phyloP scores from a whole-genome alignment of 2,329 filamentous ascomycete species.

The Aspergillus cejpii region DNA sequence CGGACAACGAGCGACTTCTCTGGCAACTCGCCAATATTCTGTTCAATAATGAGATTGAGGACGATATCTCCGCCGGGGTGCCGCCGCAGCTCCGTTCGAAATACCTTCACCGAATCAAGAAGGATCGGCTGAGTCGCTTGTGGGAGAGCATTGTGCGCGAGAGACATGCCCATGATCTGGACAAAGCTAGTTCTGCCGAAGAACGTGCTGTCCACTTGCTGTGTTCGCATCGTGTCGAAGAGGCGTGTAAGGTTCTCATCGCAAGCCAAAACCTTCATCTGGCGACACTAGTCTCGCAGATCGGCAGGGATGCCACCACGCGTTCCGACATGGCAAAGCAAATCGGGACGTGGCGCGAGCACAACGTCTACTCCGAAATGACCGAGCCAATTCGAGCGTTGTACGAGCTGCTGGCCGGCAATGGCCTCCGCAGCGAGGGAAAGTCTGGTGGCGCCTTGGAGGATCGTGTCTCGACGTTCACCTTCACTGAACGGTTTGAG shows the following conservation, averaged over 20 bases:
- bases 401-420: constrained; percentile 83
- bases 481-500: constrained; percentile 73
- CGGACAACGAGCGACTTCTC: constrained; percentile 45
- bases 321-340: constrained; percentile 72
- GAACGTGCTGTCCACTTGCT: constrained; percentile 79
- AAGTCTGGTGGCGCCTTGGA: constrained; percentile 64
- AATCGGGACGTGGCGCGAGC: constrained; percentile 73
- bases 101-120: constrained; percentile 43
- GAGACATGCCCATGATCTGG: constrained; percentile 61
- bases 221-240: constrained; percentile 68
- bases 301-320: constrained; percentile 64
- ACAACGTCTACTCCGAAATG: constrained; percentile 82
- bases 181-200: constrained; percentile 59
- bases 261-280: constrained; percentile 72
- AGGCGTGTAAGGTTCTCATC: constrained; percentile 74
- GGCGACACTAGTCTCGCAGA: constrained; percentile 75
- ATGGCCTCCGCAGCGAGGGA: constrained; percentile 76
- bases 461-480: constrained; percentile 71
- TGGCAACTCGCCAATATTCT: constrained; percentile 85
- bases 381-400: constrained; percentile 74
- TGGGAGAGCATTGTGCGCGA: constrained; percentile 47
- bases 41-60: constrained; percentile 61
- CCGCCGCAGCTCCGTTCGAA: constrained; percentile 35
- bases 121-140: constrained; percentile 42
- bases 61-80: constrained; percentile 41